A percentile compares a stretch with the other conserved stretches of the same genome.
phyloP scores from a whole-genome alignment of 331 rosid species.

The Erythrophleum ivorense region DNA sequence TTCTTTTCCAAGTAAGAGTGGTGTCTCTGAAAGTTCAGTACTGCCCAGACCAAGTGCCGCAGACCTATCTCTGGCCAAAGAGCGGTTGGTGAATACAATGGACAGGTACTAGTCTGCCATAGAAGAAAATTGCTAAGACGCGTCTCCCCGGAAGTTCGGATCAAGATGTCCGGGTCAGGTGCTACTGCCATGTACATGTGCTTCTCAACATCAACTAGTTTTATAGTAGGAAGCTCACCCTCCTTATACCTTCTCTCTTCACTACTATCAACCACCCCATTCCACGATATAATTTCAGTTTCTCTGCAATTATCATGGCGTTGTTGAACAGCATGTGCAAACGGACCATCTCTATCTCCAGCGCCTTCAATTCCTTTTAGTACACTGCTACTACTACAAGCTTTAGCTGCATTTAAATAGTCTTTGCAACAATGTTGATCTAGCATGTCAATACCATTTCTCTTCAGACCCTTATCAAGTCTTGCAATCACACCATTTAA shows the following conservation, averaged over 20 bases:
- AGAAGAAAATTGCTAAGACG: conserved; percentile 67
- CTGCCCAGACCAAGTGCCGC: conserved; percentile 55
- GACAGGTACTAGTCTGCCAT: conserved; percentile 63
- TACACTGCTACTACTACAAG: conserved; percentile 9
- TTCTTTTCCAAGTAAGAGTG: conserved; percentile 49
- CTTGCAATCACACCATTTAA: conserved; percentile 35
- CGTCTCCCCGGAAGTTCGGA: conserved; percentile 58
- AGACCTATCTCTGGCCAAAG: conserved; percentile 70
- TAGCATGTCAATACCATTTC: conserved; percentile 40
- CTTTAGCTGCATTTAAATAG: conserved; percentile 11
- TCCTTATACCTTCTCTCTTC: conserved; percentile 33
- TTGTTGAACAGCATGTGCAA: conserved; percentile 23
- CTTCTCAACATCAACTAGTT: conserved; percentile 53
- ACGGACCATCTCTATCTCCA: conserved; percentile 26
- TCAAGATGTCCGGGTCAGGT: conserved; percentile 62
- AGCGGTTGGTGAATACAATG: conserved; percentile 55
- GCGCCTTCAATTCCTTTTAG: conserved; percentile 17
- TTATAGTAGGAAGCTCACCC: conserved; percentile 43
- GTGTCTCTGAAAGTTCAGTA: conserved; percentile 58
- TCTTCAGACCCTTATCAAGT: conserved; percentile 25
- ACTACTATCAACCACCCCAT: conserved; percentile 35
- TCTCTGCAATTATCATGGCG: neutral
- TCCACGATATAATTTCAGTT: conserved; percentile 41
- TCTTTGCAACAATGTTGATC: conserved; percentile 40
- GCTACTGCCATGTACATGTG: conserved; percentile 63